Conservation (phyloP, 768 basidiomycete genomes). For the Rossbeevera mucosa region DNA sequence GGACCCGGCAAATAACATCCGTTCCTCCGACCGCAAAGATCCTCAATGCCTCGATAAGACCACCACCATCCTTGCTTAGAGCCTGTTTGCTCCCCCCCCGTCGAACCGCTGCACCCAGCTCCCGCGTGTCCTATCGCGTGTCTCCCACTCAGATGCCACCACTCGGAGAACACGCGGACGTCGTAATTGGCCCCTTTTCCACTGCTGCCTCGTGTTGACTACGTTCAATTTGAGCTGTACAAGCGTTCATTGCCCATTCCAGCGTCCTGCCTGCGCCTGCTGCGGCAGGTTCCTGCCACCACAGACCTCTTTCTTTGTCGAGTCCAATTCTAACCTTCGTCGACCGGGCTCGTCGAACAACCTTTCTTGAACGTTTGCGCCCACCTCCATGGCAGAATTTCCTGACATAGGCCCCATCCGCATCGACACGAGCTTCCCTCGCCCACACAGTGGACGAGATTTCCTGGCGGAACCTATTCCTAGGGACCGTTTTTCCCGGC, state of each 20-base stretch:
- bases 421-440: conserved; percentile 29
- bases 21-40: neutral
- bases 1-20: neutral
- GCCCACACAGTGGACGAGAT: conserved; percentile 28
- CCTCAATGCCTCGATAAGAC: neutral
- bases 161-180: conserved; percentile 7
- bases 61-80: neutral
- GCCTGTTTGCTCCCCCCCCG: neutral
- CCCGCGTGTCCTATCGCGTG: conserved; percentile 13
- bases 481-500: conserved; percentile 29
- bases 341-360: neutral
- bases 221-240: conserved; percentile 17
- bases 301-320: neutral
- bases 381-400: conserved; percentile 24
- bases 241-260: conserved; percentile 17
- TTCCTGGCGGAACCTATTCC: conserved; percentile 19
- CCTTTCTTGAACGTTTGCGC: neutral
- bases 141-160: neutral
- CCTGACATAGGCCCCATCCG: conserved; percentile 22
- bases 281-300: conserved; percentile 13
- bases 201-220: conserved; percentile 29
- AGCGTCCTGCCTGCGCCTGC: conserved; percentile 26
- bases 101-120: neutral
- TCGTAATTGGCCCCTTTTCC: conserved; percentile 23
- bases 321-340: neutral